phyloP scores from a whole-genome alignment of 148 eudicot species.

The Spergularia bocconei region DNA sequence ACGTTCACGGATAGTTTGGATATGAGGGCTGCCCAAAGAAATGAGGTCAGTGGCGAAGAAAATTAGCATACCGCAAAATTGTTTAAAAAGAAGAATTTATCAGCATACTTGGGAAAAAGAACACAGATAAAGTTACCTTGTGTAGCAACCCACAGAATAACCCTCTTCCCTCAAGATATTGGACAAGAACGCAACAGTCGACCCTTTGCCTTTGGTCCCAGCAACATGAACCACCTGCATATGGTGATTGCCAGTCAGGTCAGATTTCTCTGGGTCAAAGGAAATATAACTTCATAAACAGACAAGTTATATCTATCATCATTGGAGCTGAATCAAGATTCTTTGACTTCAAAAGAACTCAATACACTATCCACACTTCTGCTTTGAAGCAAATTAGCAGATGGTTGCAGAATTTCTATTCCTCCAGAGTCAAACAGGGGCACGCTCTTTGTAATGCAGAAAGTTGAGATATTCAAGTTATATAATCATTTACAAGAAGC shows the following conservation, averaged over 20 bases:
- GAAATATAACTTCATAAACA: not conserved
- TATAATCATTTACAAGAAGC: no score
- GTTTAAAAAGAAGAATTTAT: not conserved
- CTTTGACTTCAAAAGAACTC: not conserved
- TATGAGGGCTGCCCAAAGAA: slow-evolving; percentile 78
- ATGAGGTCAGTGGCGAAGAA: slow-evolving; percentile 22
- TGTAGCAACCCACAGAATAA: slow-evolving; percentile 87
- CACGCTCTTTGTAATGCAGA: no score
- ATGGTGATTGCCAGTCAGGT: not conserved
- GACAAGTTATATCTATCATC: not conserved
- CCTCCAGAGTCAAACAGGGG: no score
- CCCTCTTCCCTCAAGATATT: slow-evolving; percentile 83
- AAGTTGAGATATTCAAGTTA: no score
- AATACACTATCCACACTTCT: no score
- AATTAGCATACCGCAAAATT: not conserved
- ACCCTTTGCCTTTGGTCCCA: slow-evolving; percentile 99
- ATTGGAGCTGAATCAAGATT: not conserved
- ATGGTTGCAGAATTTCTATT: no score
- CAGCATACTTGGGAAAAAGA: not conserved
- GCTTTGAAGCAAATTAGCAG: no score
- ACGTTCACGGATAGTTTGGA: slow-evolving; percentile 84
- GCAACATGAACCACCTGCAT: slow-evolving; percentile 82
- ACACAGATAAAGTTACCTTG: slow-evolving; percentile 45
- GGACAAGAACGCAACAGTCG: slow-evolving; percentile 87
- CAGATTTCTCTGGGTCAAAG: not conserved